Evolutionary conservation across 495 filamentous ascomycete species (phyloP).

Genomic region (Polyplosphaeria fusca): DNA sequence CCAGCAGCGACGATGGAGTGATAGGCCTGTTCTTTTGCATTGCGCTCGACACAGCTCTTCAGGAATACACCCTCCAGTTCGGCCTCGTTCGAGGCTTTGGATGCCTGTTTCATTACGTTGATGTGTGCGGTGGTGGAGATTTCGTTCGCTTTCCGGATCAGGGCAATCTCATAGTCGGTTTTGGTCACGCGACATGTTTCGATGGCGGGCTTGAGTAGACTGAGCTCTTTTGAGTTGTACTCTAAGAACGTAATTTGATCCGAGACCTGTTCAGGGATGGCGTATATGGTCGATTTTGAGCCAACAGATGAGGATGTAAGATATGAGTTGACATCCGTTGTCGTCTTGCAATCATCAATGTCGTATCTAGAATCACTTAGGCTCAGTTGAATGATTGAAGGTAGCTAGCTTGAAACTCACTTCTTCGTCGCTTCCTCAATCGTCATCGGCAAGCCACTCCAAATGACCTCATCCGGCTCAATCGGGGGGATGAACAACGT

Average conservation of each 20-base stretch:
- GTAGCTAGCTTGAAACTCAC: conserved; percentile 9
- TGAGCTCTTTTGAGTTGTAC: conserved; percentile 60
- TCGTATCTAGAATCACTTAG: conserved; percentile 57
- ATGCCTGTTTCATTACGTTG: conserved; percentile 63
- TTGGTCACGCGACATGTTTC: conserved; percentile 77
- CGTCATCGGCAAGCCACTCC: conserved; percentile 84
- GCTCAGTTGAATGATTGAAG: not conserved
- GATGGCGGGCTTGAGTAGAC: conserved; percentile 67
- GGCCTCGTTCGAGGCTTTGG: conserved; percentile 68
- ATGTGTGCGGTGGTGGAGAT: conserved; percentile 75
- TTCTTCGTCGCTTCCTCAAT: conserved; percentile 65
- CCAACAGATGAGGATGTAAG: conserved; percentile 51
- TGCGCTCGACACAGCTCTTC: conserved; percentile 68
- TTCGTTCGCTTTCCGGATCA: conserved; percentile 77
- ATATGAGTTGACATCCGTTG: conserved; percentile 65
- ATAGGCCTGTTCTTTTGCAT: conserved; percentile 77
- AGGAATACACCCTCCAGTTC: conserved; percentile 80
- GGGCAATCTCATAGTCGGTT: conserved; percentile 77
- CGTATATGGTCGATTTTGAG: conserved; percentile 57
- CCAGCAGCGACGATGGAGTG: conserved; percentile 78
- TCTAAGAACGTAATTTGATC: conserved; percentile 60
- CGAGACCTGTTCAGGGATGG: conserved; percentile 69
- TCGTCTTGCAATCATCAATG: conserved; percentile 70
- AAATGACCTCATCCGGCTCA: conserved; percentile 87
- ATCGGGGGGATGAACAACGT: conserved; percentile 92